Base-by-base conservation (phyloP, 2,329 filamentous ascomycete species). In the Ceratocystis cacaofunesta region DNA sequence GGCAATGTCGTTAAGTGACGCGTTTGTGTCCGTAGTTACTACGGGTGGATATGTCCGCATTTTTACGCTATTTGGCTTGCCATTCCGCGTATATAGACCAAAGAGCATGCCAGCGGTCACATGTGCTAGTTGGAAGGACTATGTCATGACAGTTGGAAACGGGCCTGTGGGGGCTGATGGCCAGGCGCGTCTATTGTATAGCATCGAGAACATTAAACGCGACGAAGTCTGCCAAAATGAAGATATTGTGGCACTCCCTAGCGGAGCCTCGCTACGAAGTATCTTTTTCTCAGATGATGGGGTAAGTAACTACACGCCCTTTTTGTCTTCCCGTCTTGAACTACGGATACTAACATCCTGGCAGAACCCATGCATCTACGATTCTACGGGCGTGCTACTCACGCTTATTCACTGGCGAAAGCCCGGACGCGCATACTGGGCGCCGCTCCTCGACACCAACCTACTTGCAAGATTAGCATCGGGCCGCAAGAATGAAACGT, bases 221-320 rank as follows among this genome's bases (percentile, higher is more conserved):
- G 92, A 96, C 72, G 90, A 96, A 73, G 86, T 92, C n/a, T 92
- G 88, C 73, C 94, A 99, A 73, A 95, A 88, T 69, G 90, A 96
- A 72, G 95, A 99, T 72, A 87, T 90, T 0, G 87, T 99, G 3
- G 91, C 94, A 1, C 78, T 99, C 2, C 85, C 90, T 0, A 84
- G 88, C 61, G 86, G 86, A 4, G 85, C 83, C 4, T 86, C 84
- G 1, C 76, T 97, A 28, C 86, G 86, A 71, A 91, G 84, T 67
- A 87, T 95, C 48, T 96, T 97, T 78, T 99, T 95, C 75, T 95
- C 90, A 15, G 89, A 95, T 71, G 84, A 82, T 67, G 94, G 94
- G n/a, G 88, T 90, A 79, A 76, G 85, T 78, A 28, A 15, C 10
- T 8, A n/a, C 22, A 62, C 65, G 57, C 22, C n/a, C 3, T 60